Conservation (phyloP, 805 yeast genomes). For the Wickerhamiella nectarea region DNA sequence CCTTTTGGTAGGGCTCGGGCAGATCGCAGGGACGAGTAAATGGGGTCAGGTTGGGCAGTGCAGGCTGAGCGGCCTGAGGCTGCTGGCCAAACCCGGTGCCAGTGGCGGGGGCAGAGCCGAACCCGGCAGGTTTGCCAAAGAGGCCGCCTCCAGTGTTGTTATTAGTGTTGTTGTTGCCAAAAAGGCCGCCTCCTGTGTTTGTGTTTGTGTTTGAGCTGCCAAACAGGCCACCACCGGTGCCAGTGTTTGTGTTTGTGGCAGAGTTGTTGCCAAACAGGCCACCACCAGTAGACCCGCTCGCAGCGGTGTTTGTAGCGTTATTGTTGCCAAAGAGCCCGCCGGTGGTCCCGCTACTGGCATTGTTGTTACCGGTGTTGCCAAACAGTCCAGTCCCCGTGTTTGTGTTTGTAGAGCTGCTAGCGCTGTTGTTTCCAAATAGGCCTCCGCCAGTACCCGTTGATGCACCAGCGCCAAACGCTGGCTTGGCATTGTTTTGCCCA, state of each 20-base stretch:
- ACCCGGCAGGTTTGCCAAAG: constrained; percentile 21
- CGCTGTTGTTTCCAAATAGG: constrained; percentile 4
- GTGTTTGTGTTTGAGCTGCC: constrained; percentile 11
- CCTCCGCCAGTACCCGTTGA: constrained; percentile 9
- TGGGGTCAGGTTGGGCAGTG: constrained; percentile 32
- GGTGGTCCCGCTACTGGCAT: constrained; percentile 1
- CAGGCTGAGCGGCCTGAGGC: constrained; percentile 5
- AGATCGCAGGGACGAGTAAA: constrained; percentile 47
- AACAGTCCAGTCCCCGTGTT: constrained; percentile 13
- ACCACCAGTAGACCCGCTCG: not conserved
- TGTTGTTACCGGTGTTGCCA: constrained; percentile 10
- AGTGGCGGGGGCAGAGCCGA: not conserved
- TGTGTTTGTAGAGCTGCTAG: not conserved
- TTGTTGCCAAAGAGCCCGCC: constrained; percentile 7
- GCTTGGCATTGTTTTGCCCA: constrained; percentile 1
- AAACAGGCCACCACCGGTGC: constrained; percentile 4
- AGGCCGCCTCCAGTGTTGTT: constrained; percentile 18
- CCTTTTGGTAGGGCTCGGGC: constrained; percentile 39
- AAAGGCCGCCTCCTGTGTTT: constrained; percentile 17
- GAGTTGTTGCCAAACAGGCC: constrained; percentile 5
- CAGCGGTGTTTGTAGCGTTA: not conserved
- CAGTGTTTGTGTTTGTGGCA: constrained; percentile 7
- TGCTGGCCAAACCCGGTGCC: constrained; percentile 11
- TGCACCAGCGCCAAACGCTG: constrained; percentile 4
- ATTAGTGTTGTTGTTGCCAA: constrained; percentile 21